These are phyloP conservation scores for Medicago arabica DNA, from an alignment of 306 rosid species.

Conservation along the genomic window DNA sequence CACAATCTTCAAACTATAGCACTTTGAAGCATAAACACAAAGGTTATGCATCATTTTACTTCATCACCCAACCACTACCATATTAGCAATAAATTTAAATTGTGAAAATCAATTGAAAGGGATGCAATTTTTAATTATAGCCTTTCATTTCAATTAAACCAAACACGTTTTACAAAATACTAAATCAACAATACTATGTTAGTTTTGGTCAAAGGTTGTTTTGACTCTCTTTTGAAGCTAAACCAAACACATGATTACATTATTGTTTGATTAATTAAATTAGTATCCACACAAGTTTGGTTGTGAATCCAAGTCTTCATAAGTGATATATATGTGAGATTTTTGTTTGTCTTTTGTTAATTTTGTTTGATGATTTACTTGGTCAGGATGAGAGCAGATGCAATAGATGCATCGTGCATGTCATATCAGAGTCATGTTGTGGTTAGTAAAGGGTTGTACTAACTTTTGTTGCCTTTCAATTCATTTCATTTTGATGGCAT, in stretches of 20 bases:
- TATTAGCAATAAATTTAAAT: conserved; percentile 26
- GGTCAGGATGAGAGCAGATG: conserved; percentile 43
- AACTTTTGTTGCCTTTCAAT: conserved; percentile 46
- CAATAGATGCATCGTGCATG: conserved; percentile 46
- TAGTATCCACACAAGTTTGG: conserved; percentile 37
- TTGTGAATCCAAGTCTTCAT: conserved; percentile 2
- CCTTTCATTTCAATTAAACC: no score
- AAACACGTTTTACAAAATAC: neutral
- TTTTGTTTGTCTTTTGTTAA: conserved; percentile 27
- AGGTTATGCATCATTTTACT: neutral
- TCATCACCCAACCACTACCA: conserved; percentile 28
- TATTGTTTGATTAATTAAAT: conserved; percentile 6
- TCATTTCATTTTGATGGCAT: conserved; percentile 37
- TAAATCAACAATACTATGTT: neutral
- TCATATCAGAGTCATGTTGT: conserved; percentile 45
- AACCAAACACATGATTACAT: neutral
- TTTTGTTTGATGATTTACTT: conserved; percentile 28
- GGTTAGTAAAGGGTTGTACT: conserved; percentile 42
- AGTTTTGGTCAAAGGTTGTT: neutral
- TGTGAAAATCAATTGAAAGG: conserved; percentile 12
- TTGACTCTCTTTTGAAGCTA: neutral
- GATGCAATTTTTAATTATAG: neutral
- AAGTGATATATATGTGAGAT: neutral
- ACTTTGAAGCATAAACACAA: conserved; percentile 8
- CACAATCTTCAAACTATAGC: conserved; percentile 30